Conservation (phyloP, 1,284 basidiomycete genomes). For the Ceratobasidium theobromae region DNA sequence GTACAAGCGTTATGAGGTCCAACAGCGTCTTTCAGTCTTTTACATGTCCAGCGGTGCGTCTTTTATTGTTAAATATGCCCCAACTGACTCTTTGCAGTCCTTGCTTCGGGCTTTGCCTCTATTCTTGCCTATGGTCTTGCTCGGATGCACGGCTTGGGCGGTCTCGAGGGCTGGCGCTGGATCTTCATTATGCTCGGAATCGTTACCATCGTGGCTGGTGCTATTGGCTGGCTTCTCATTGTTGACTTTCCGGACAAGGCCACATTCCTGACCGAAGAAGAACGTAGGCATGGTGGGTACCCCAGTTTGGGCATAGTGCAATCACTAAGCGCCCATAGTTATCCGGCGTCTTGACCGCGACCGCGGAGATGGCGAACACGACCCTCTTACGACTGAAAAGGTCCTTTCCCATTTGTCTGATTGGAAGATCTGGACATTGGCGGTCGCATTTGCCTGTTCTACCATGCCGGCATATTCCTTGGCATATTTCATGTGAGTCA, state of each 20-base stretch:
- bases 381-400: conserved; percentile 44
- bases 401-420: conserved; percentile 43
- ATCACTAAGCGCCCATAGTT: not conserved
- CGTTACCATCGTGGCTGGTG: conserved; percentile 42
- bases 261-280: conserved; percentile 46
- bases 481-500: conserved; percentile 22
- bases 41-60: conserved; percentile 42
- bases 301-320: not conserved
- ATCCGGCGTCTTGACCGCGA: conserved; percentile 47
- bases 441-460: conserved; percentile 20
- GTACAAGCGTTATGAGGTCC: conserved; percentile 49
- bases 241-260: conserved; percentile 50
- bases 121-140: conserved; percentile 46
- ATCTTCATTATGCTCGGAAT: conserved; percentile 41
- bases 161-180: conserved; percentile 41
- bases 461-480: conserved; percentile 31
- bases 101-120: conserved; percentile 44
- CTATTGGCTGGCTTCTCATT: conserved; percentile 36
- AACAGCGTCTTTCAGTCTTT: conserved; percentile 43
- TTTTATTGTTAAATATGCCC: not conserved
- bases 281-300: conserved; percentile 38
- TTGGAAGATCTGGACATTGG: conserved; percentile 45
- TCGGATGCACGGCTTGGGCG: conserved; percentile 37
- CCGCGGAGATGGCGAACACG: conserved; percentile 47
- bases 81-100: not conserved